Conservation (phyloP, 1,139 yeast species). For the Hyphopichia khmerensis region DNA sequence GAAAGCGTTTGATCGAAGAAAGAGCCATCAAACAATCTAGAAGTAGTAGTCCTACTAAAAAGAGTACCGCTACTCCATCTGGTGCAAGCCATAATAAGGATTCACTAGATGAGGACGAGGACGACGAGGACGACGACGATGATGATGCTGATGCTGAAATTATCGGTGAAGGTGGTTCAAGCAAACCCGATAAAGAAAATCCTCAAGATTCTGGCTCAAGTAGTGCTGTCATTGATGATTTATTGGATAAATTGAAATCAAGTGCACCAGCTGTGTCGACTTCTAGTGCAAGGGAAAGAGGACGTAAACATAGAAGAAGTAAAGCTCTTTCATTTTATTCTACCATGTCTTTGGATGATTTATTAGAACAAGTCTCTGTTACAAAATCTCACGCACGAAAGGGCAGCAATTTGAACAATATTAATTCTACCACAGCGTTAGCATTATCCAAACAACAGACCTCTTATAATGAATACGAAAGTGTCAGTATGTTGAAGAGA, state of each 20-base stretch:
- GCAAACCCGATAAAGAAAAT: constrained; percentile 2
- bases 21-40: constrained; percentile 8
- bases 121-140: constrained; percentile 10
- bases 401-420: neutral
- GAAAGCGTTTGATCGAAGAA: constrained; percentile 36
- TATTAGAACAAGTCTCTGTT: constrained; percentile 10
- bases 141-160: constrained; percentile 14
- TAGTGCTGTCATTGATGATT: constrained; percentile 35
- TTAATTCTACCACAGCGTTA: neutral
- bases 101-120: constrained; percentile 11
- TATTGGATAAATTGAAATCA: constrained; percentile 38
- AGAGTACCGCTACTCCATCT: constrained; percentile 2
- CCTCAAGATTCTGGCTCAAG: neutral
- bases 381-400: neutral
- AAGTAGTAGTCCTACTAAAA: constrained; percentile 8
- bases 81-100: constrained; percentile 5
- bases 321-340: constrained; percentile 40
- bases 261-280: constrained; percentile 22
- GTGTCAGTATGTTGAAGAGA: constrained; percentile 38
- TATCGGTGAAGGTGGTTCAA: constrained; percentile 10
- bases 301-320: constrained; percentile 24
- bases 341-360: constrained; percentile 25
- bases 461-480: constrained; percentile 30
- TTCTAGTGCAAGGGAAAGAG: constrained; percentile 19
- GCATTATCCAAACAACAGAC: constrained; percentile 1